Evolutionary conservation across 2,329 filamentous ascomycete genomes (phyloP), one percentile per base, ranked within the genome.

Genomic region (Ophiostoma perfectum): DNA sequence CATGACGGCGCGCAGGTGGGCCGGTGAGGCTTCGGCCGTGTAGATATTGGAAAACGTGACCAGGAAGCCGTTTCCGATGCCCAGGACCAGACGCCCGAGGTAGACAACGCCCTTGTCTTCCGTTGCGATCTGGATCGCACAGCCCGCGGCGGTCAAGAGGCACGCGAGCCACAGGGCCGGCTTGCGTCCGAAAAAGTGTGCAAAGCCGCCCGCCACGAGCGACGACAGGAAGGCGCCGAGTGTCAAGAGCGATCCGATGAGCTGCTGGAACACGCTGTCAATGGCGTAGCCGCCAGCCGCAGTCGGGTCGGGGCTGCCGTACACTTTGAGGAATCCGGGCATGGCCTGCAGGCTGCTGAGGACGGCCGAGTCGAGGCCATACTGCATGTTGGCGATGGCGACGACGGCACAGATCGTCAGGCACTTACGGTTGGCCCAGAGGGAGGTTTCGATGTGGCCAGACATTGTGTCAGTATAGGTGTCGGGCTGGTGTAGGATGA

Each of bases 231-330:
- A 83, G 2, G 81, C 80, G 1, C 82, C 82, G 2, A 85, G 76
- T 7, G 80, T 84, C 41, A 84, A 75, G 14, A 85, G 76, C 0
- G 81, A 84, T n/a, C 79, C 79, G 71, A 84, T 84, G 2, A 84
- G 78, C 70, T 81, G 80, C 70, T 84, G 82, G n/a, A 83, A 81
- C 0, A 80, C 82, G 18, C 79, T 78, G 66, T 78, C 79, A 42
- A 82, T 82, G 0, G 77, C 77, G 69, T 81, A 82, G 0, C 79
- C 73, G 0, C 75, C 75, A 1, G 73, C 70, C 14, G 74, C 74
- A 12, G 66, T 71, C 3, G 81, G 77, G 65, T 82, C 78, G 27
- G 77, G 74, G 67, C 84, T 81, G 2, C 83, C 83, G 72, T 83
- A 85, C 0, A 85, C 81, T 67, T 77, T 74, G 6, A 83, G 72